phyloP scores from a whole-genome alignment of 345 rosid species.

The Angophora floribunda region DNA sequence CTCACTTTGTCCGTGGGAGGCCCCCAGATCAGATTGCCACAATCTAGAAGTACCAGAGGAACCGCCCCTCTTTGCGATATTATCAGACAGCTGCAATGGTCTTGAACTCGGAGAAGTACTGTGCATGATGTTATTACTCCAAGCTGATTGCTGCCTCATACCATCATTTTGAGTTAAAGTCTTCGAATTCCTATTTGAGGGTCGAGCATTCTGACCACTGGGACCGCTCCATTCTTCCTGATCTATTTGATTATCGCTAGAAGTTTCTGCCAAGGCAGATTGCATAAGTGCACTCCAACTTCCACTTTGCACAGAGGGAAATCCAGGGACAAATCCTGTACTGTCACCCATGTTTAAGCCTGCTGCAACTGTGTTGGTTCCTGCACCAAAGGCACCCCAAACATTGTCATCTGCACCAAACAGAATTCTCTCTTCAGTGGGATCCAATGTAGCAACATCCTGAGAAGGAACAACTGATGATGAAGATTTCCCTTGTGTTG shows the following conservation, averaged over 20 bases:
- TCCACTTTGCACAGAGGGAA: constrained; percentile 82
- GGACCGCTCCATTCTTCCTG: constrained; percentile 59
- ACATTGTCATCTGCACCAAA: constrained; percentile 79
- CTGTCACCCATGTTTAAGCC: constrained; percentile 32
- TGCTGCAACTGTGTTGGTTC: constrained; percentile 28
- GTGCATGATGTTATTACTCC: constrained; percentile 24
- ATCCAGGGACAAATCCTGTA: constrained; percentile 32
- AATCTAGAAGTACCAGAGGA: constrained; percentile 4
- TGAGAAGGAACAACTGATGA: constrained; percentile 26
- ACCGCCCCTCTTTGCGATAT: constrained; percentile 6
- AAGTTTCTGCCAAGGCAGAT: constrained; percentile 93
- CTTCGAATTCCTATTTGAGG: constrained; percentile 12
- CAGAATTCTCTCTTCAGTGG: constrained; percentile 81
- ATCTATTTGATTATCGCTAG: constrained; percentile 35
- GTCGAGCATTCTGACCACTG: constrained; percentile 15
- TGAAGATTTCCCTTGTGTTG: constrained; percentile 24
- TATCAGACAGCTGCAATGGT: constrained; percentile 12
- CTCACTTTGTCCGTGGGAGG: constrained; percentile 26
- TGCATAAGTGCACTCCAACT: constrained; percentile 99
- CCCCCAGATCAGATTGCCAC: constrained; percentile 20
- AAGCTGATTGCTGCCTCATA: constrained; percentile 20
- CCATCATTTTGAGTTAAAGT: constrained; percentile 9
- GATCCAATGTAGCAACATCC: constrained; percentile 69
- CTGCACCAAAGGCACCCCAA: constrained; percentile 75
- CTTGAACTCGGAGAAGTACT: constrained; percentile 6